Conservation (phyloP, 1,284 basidiomycete genomes). For the Austroboletus niveus region DNA sequence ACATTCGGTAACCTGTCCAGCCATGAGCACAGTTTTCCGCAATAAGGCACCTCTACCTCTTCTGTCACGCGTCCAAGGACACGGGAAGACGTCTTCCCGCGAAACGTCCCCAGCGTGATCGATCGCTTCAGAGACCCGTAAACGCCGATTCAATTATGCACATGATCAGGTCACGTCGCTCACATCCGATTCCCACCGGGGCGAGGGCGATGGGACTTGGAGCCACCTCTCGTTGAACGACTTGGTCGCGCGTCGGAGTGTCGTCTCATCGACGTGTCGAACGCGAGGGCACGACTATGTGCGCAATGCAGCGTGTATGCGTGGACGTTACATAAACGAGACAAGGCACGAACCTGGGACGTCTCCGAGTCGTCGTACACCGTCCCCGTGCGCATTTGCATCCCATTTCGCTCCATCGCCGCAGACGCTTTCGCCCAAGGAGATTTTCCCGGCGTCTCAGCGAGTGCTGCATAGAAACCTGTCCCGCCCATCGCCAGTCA, state of each 20-base stretch:
- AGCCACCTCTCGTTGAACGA: slow-evolving; percentile 7
- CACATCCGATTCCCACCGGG: slow-evolving; percentile 13
- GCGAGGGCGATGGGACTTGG: slow-evolving; percentile 16
- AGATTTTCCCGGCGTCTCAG: slow-evolving; percentile 11
- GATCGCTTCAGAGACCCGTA: slow-evolving; percentile 3
- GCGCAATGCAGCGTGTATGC: too few relatives aligned
- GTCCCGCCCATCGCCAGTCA: background rate
- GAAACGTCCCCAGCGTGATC: slow-evolving; percentile 8
- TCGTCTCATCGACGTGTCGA: too few relatives aligned
- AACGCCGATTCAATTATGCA: background rate
- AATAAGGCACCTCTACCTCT: slow-evolving; percentile 18
- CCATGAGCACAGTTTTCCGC: slow-evolving; percentile 2
- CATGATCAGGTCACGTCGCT: background rate
- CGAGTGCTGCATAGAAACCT: slow-evolving; percentile 22
- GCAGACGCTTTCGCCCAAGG: slow-evolving; percentile 5
- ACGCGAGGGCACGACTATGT: too few relatives aligned
- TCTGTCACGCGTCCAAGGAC: slow-evolving; percentile 17
- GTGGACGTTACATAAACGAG: too few relatives aligned
- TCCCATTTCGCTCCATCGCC: background rate
- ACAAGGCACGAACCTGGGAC: too few relatives aligned
- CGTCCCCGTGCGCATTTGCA: background rate
- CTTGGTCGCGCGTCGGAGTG: too few relatives aligned
- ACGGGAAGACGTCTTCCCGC: slow-evolving; percentile 12
- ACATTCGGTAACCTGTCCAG: slow-evolving; percentile 9
- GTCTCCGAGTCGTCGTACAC: background rate